Base-by-base conservation (phyloP, 176 grass and related monocot species). In the Rhipidocladum racemiflorum region DNA sequence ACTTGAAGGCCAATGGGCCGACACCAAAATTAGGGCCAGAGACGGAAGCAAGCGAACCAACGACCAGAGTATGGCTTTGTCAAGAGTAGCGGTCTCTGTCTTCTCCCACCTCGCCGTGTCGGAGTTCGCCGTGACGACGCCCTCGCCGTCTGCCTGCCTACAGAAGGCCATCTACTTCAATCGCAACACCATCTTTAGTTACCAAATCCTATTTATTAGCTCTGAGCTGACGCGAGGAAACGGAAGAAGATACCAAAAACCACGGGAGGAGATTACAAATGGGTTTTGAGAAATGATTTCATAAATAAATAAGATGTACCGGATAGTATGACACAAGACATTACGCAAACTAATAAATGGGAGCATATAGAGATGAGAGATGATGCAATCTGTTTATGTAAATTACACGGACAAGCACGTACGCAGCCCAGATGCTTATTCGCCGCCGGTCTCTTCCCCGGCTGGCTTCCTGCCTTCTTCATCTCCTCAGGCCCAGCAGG, bases 81-180 rank as follows among this genome's bases (percentile, higher is more conserved):
- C 46, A 36, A 53, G 74, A 56, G 30, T 71, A 30, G 75, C 65
- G 44, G 44, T 81, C 18, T 30, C 45, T 27, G 0, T 80, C 9
- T 92, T 51, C 16, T 18, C 78, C 60, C 20, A 89, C 66, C 35
- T 94, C 36, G 28, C 84, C 34, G 80, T 55, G 43, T 69, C 23
- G 42, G 83, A 61, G 21, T 68, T 87, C 27, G 59, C 61, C 39
- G 42, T 42, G 15, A 77, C 81, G 67, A 55, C 49, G 32, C 59
- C 57, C 12, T 89, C 80, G 11, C 69, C 68, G 89, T 94, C 44
- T 14, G 44, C 44, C 44, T 46, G 4, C 44, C 12, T 46, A 5
- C 89, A 91, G 53, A 91, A 89, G 80, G 84, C 80, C 72, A 85
- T 94, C 69, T 94, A 91, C 89, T 91, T 86, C 51, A 87, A 91